Evolutionary conservation across 179 eudicot species (phyloP), one percentile per base, ranked within the genome.

Genomic region (Heliamphora pulchella): DNA sequence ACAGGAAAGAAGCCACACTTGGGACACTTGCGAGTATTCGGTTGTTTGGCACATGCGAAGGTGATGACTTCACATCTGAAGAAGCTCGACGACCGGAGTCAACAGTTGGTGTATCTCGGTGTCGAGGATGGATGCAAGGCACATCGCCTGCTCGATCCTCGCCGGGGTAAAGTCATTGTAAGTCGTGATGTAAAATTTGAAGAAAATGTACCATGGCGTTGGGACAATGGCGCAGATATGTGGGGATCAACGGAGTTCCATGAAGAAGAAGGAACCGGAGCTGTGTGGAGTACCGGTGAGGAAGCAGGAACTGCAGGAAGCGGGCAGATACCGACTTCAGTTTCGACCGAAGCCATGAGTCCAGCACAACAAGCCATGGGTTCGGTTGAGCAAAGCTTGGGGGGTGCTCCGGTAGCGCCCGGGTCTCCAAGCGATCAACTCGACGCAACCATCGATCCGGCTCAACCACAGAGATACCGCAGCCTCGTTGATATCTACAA

Each of bases 61-160:
- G 7, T 66, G 71, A 43, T 43, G 48, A 9, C 71, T 0, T 11
- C 71, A 66, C 71, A 66, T 17, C n/a, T 66, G 71, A 66, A 66
- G 44, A 66, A 66, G n/a, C 71, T 66, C 6, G 48, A 41, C 71
- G 71, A 66, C 71, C 71, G 71, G 71, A 66, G 71, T 66, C 71
- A 66, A 39, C 71, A 66, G 47, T 66, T 66, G 47, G 71, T 66
- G 46, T 66, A 66, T 66, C 71, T 66, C 71, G 71, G 71, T 9
- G 71, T 66, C 3, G 71, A 66, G 71, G 71, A 66, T 66, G 71
- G 69, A 31, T 65, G 69, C 69, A 65, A 65, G 69, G 69, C 69
- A 65, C 69, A 65, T 65, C 69, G 69, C 17, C 44, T 39, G 71
- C 71, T 66, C 71, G 71, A 66, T 66, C 71, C 71, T 66, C 47